Evolutionary conservation across 208 protist genomes (phyloP).

Genomic region (Naegleria lovaniensis): DNA sequence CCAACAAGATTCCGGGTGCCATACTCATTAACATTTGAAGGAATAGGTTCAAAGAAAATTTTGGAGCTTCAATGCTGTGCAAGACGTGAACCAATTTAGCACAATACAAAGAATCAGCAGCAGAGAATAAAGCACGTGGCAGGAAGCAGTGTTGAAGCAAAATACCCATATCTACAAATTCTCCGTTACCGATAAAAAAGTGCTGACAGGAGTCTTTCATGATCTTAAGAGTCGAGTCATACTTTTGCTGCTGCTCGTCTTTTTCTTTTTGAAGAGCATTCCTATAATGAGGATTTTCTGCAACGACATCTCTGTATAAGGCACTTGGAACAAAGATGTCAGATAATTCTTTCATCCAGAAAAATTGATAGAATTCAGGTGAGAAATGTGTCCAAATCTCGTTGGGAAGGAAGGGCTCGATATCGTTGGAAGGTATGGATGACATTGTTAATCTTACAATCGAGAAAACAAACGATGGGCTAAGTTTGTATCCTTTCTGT

Average conservation of each 20-base stretch:
- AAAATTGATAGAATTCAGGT: background rate
- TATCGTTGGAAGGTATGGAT: background rate
- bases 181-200: background rate
- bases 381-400: background rate
- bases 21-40: background rate
- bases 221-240: background rate
- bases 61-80: background rate
- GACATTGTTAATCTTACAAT: background rate
- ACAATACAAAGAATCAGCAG: background rate
- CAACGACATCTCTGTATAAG: background rate
- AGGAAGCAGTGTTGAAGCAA: conserved; percentile 1
- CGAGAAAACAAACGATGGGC: background rate
- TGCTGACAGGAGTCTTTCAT: background rate
- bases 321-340: background rate
- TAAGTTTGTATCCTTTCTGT: background rate
- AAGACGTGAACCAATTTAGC: background rate
- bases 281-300: background rate
- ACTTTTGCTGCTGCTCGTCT: background rate
- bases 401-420: background rate
- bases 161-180: background rate
- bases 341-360: background rate
- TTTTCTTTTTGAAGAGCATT: background rate
- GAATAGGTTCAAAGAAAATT: background rate
- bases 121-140: background rate
- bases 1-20: background rate